Conservation (phyloP, 768 basidiomycete species). For the Sarcodon sp. region DNA sequence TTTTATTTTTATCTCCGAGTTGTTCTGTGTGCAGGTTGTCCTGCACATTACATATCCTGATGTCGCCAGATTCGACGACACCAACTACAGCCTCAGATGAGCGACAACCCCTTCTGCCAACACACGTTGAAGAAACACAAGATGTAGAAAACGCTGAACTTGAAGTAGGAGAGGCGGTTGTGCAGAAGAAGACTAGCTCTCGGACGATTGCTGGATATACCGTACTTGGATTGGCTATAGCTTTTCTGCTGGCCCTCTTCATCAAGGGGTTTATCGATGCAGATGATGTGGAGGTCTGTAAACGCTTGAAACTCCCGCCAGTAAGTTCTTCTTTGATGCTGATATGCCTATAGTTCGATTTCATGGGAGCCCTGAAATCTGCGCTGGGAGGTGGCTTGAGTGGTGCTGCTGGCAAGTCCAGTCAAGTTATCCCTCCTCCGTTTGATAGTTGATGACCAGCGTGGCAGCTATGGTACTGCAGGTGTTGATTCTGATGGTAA, state of each 20-base stretch:
- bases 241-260: conserved; percentile 33
- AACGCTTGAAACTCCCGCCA: background rate
- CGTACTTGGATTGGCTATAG: conserved; percentile 20
- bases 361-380: conserved; percentile 58
- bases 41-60: background rate
- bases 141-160: background rate
- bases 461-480: conserved; percentile 82
- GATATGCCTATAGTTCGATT: conserved; percentile 51
- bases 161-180: conserved; percentile 5
- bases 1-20: background rate
- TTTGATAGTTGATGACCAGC: too few relatives aligned
- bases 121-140: background rate
- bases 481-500: conserved; percentile 74
- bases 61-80: background rate
- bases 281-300: conserved; percentile 50
- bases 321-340: background rate
- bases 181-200: conserved; percentile 12
- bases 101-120: conserved; percentile 9
- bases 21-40: background rate
- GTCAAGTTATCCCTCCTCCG: background rate
- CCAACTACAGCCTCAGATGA: conserved; percentile 5
- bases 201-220: conserved; percentile 19
- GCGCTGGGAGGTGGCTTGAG: conserved; percentile 87
- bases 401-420: conserved; percentile 60
- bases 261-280: conserved; percentile 63